phyloP scores from a whole-genome alignment of 2,329 filamentous ascomycete genomes.

The Clonostachys sp. region DNA sequence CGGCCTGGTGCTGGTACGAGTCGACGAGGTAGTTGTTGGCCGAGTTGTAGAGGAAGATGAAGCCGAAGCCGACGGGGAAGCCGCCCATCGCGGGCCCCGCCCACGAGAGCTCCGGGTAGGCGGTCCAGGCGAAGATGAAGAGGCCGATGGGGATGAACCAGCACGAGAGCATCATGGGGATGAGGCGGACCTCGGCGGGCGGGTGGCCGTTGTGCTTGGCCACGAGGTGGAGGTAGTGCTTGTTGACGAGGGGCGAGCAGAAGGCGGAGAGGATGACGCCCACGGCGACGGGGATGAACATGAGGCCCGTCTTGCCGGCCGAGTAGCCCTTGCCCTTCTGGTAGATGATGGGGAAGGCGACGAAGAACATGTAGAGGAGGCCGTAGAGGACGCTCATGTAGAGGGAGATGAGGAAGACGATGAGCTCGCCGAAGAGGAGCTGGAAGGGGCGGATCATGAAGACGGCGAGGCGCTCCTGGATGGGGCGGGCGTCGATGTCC shows the following conservation, averaged over 20 bases:
- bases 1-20: slow-evolving; percentile 66
- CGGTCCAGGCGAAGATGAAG: slow-evolving; percentile 58
- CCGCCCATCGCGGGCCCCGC: slow-evolving; percentile 68
- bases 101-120: slow-evolving; percentile 63
- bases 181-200: slow-evolving; percentile 71
- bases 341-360: slow-evolving; percentile 68
- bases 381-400: slow-evolving; percentile 85
- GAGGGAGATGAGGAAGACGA: slow-evolving; percentile 76
- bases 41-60: slow-evolving; percentile 80
- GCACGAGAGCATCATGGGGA: slow-evolving; percentile 77
- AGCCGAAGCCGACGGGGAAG: slow-evolving; percentile 70
- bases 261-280: slow-evolving; percentile 65
- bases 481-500: slow-evolving; percentile 69
- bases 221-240: slow-evolving; percentile 67
- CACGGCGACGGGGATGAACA: slow-evolving; percentile 81
- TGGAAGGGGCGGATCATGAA: slow-evolving; percentile 83
- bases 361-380: slow-evolving; percentile 73
- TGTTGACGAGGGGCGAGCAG: slow-evolving; percentile 72
- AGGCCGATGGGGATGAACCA: slow-evolving; percentile 63
- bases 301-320: slow-evolving; percentile 70
- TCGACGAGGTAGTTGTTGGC: slow-evolving; percentile 71
- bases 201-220: slow-evolving; percentile 64
- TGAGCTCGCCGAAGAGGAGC: slow-evolving; percentile 77
- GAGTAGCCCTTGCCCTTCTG: slow-evolving; percentile 75
- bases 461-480: slow-evolving; percentile 64